These are phyloP conservation scores for Populus tremula DNA, from an alignment of 345 rosid genomes.

Conservation along the genomic window DNA sequence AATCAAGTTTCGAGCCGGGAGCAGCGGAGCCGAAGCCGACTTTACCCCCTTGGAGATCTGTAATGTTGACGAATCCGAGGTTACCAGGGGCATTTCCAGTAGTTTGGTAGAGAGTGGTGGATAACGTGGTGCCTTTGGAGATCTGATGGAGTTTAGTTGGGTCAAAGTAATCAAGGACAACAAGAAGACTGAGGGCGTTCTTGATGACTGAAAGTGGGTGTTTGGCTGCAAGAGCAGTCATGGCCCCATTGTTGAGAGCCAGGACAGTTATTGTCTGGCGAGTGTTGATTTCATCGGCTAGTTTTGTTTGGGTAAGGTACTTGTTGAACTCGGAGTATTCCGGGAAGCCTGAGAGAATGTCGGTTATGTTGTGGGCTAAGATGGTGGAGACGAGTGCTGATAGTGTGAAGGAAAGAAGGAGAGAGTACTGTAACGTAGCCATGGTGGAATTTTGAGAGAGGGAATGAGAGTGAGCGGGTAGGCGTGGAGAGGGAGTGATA, in stretches of 20 bases:
- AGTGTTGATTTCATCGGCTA: conserved; percentile 89
- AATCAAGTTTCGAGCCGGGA: conserved; percentile 77
- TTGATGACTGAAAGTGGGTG: conserved; percentile 78
- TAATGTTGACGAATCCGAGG: conserved; percentile 79
- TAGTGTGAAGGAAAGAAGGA: conserved; percentile 34
- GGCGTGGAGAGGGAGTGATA: background rate
- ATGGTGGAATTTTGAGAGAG: conserved; percentile 20
- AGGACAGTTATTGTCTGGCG: conserved; percentile 73
- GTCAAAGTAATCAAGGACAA: conserved; percentile 83
- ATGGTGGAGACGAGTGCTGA: conserved; percentile 26
- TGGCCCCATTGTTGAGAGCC: conserved; percentile 73
- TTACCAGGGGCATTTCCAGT: conserved; percentile 89
- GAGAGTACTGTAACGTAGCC: conserved; percentile 20
- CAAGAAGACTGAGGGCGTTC: conserved; percentile 61
- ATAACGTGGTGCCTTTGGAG: conserved; percentile 65
- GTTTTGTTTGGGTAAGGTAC: conserved; percentile 67
- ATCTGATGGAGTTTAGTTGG: conserved; percentile 72
- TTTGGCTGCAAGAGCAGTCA: conserved; percentile 59
- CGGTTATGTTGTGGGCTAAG: conserved; percentile 68
- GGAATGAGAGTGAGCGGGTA: too few relatives aligned
- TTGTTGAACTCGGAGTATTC: conserved; percentile 73
- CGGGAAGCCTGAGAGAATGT: conserved; percentile 58
- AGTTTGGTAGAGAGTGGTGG: conserved; percentile 90
- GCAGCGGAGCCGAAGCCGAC: conserved; percentile 81
- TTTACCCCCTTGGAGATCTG: conserved; percentile 79